Conservation (phyloP, 495 filamentous ascomycete species). For the Podospora didyma region DNA sequence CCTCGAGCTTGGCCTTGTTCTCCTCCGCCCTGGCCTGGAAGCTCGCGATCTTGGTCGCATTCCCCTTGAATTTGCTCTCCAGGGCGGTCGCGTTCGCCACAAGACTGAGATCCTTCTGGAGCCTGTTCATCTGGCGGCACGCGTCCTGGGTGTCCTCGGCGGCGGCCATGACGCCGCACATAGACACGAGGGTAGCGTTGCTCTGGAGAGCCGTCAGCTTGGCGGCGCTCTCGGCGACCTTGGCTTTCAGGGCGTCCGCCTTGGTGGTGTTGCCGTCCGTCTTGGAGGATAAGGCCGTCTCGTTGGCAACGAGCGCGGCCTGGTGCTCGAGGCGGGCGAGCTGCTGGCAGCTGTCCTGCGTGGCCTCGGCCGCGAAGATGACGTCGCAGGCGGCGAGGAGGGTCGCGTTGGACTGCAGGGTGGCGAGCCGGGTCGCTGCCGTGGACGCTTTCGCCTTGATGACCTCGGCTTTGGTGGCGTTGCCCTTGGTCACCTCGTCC, state of each 20-base stretch:
- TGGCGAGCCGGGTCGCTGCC: constrained; percentile 6
- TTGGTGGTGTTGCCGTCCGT: constrained; percentile 12
- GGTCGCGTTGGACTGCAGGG: constrained; percentile 14
- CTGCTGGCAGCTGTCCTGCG: constrained; percentile 5
- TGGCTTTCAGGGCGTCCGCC: constrained; percentile 16
- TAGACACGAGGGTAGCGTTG: constrained; percentile 12
- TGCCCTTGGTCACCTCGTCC: constrained; percentile 10
- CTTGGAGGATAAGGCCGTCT: constrained; percentile 7
- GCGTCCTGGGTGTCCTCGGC: constrained; percentile 2
- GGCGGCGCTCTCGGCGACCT: constrained; percentile 6
- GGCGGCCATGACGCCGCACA: constrained; percentile 3
- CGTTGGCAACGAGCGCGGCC: constrained; percentile 5
- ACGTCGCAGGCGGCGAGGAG: constrained; percentile 10
- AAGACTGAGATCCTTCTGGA: constrained; percentile 12
- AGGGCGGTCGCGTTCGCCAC: constrained; percentile 13
- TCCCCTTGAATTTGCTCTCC: constrained; percentile 13
- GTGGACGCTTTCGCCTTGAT: constrained; percentile 15
- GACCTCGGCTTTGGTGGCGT: constrained; percentile 13
- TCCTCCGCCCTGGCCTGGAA: constrained; percentile 14
- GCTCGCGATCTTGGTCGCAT: constrained; percentile 10
- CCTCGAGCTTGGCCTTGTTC: constrained; percentile 9
- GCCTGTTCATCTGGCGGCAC: constrained; percentile 6
- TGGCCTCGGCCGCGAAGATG: constrained; percentile 12
- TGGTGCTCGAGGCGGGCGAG: constrained; percentile 3
- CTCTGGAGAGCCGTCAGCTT: constrained; percentile 7